phyloP scores from a whole-genome alignment of 441 rosid genomes.

The Jatropha multifida region DNA sequence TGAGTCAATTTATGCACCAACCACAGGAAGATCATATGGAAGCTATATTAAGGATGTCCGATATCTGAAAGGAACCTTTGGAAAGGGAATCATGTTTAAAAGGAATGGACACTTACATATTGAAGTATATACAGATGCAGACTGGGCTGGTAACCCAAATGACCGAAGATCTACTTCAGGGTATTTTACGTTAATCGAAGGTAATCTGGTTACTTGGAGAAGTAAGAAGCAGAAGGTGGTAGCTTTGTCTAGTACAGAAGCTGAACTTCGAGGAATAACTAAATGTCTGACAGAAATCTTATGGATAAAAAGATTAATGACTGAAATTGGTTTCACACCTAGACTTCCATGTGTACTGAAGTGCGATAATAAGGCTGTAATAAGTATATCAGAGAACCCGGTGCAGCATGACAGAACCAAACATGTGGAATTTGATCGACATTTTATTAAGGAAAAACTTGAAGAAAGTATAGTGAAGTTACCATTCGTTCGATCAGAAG shows the following conservation, averaged over 20 bases:
- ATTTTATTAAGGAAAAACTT: not conserved
- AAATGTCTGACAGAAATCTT: not conserved
- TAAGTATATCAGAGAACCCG: not conserved
- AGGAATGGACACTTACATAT: not conserved
- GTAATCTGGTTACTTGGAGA: not conserved
- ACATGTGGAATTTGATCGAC: not conserved
- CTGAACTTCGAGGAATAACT: not conserved
- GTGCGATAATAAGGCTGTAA: not conserved
- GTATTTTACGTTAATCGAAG: not conserved
- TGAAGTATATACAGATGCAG: not conserved
- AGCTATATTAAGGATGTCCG: not conserved
- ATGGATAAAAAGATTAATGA: not conserved
- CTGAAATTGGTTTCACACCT: not conserved
- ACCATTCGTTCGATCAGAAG: not conserved
- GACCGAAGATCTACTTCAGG: not conserved
- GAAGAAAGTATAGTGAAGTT: not conserved
- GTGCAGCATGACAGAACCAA: not conserved
- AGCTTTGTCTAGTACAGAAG: not conserved
- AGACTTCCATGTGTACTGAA: not conserved
- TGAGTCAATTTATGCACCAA: not conserved
- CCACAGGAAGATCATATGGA: not conserved
- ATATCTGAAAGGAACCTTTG: not conserved
- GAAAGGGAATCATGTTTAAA: not conserved
- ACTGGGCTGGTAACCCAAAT: not conserved
- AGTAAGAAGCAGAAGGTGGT: not conserved